phyloP scores from a whole-genome alignment of 345 rosid species.

The Heritiera littoralis region DNA sequence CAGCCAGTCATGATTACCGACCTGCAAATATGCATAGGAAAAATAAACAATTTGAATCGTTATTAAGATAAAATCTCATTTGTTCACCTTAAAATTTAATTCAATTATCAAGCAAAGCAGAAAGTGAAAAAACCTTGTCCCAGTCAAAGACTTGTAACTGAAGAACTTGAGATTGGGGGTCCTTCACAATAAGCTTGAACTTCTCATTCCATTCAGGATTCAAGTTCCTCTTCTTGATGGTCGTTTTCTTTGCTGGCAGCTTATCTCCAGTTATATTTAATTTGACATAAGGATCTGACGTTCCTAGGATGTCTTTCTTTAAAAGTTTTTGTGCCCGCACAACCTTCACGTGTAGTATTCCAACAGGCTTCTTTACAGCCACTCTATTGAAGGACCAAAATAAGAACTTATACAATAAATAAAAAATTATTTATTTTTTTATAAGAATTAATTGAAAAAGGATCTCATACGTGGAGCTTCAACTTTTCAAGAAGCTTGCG shows the following conservation, averaged over 20 bases:
- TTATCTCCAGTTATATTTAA: conserved; percentile 61
- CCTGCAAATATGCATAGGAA: conserved; percentile 39
- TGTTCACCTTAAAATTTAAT: no score
- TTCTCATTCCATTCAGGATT: conserved; percentile 83
- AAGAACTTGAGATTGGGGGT: conserved; percentile 62
- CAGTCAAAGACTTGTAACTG: conserved; percentile 73
- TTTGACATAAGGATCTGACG: conserved; percentile 75
- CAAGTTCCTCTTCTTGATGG: conserved; percentile 66
- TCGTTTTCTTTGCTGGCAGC: conserved; percentile 69
- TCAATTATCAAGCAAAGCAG: not conserved
- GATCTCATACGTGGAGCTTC: no score
- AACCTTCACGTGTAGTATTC: conserved; percentile 67
- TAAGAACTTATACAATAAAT: not conserved
- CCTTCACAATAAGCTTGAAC: conserved; percentile 70
- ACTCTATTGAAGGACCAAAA: conserved; percentile 33
- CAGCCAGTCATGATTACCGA: conserved; percentile 66
- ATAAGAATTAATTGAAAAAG: no score
- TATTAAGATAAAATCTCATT: not conserved
- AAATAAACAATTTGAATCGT: not conserved
- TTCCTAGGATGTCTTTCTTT: conserved; percentile 66
- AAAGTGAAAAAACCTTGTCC: conserved; percentile 59
- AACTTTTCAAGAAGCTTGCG: not conserved
- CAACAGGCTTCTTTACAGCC: conserved; percentile 70
- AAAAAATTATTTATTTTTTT: not conserved
- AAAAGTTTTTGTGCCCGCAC: conserved; percentile 61